A percentile compares a stretch with the other conserved stretches of the same genome.
phyloP scores from a whole-genome alignment of 1,284 basidiomycete genomes.

The Lignosus rhinocerotis region DNA sequence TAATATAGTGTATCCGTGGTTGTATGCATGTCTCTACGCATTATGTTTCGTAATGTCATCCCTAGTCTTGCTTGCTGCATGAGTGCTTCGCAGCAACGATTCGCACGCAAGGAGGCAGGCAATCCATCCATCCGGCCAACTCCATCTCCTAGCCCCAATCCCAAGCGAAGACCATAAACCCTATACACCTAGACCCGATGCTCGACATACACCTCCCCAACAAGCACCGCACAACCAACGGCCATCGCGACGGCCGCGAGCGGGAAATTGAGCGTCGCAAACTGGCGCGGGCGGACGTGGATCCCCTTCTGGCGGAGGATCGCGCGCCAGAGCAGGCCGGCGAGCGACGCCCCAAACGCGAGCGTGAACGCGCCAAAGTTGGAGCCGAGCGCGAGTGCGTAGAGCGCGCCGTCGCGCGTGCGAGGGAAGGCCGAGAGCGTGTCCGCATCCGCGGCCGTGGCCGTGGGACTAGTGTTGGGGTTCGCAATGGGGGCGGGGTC shows the following conservation, averaged over 20 bases:
- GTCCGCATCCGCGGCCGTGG: not conserved
- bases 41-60: too few relatives aligned
- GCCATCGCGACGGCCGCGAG: conserved; percentile 32
- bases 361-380: conserved; percentile 94
- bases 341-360: conserved; percentile 88
- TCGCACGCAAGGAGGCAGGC: too few relatives aligned
- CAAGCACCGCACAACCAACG: conserved; percentile 30
- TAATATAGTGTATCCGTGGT: too few relatives aligned
- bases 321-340: conserved; percentile 84
- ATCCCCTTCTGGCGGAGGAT: conserved; percentile 84
- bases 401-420: conserved; percentile 43
- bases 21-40: too few relatives aligned
- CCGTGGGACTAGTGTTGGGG: too few relatives aligned
- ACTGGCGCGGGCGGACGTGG: conserved; percentile 62
- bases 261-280: conserved; percentile 71
- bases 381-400: conserved; percentile 76
- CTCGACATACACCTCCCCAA: conserved; percentile 24
- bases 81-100: too few relatives aligned
- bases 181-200: conserved; percentile 1
- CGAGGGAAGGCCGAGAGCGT: conserved; percentile 26
- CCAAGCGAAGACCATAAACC: not conserved
- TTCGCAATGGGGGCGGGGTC: conserved; percentile 13
- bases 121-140: not conserved
- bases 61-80: too few relatives aligned
- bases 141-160: not conserved